phyloP scores from a whole-genome alignment of 1,284 basidiomycete species.

The Microbotryomycetes sp. region DNA sequence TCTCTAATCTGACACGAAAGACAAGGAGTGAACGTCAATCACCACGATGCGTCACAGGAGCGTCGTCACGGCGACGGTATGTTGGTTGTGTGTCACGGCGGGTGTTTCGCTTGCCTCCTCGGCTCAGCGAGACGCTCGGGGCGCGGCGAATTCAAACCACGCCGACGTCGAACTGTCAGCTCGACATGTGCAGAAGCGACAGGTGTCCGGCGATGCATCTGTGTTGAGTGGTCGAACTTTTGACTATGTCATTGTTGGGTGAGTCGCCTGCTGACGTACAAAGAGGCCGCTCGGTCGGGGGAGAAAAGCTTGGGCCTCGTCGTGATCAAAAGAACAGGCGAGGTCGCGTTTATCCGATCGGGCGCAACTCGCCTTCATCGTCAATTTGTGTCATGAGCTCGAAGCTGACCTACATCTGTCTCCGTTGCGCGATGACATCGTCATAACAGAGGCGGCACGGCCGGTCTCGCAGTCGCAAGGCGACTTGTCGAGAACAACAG shows the following conservation, averaged over 20 bases:
- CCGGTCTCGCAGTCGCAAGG: slow-evolving; percentile 63
- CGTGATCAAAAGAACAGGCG: too few species aligned
- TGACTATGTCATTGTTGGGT: slow-evolving; percentile 33
- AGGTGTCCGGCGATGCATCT: slow-evolving; percentile 11
- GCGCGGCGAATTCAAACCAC: too few species aligned
- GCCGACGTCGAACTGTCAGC: too few species aligned
- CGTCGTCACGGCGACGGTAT: too few species aligned
- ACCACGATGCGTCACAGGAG: too few species aligned
- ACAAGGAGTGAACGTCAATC: too few species aligned
- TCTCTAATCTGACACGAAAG: too few species aligned
- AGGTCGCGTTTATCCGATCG: neutral
- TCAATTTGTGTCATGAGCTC: neutral
- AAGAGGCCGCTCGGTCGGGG: neutral
- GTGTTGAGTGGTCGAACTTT: slow-evolving; percentile 13
- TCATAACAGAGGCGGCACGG: slow-evolving; percentile 53
- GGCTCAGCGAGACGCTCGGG: too few species aligned
- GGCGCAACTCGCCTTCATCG: neutral
- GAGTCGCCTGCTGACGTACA: neutral
- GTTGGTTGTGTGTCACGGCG: too few species aligned
- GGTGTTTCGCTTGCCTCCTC: too few species aligned
- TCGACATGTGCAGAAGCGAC: slow-evolving; percentile 6
- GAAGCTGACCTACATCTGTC: neutral
- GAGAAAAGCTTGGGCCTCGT: neutral
- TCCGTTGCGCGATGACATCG: slow-evolving; percentile 24
- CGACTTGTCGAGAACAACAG: slow-evolving; percentile 62